A percentile compares a stretch with the other conserved stretches of the same genome.
phyloP scores from a whole-genome alignment of 2,329 filamentous ascomycete genomes.

The Botryotinia calthae region DNA sequence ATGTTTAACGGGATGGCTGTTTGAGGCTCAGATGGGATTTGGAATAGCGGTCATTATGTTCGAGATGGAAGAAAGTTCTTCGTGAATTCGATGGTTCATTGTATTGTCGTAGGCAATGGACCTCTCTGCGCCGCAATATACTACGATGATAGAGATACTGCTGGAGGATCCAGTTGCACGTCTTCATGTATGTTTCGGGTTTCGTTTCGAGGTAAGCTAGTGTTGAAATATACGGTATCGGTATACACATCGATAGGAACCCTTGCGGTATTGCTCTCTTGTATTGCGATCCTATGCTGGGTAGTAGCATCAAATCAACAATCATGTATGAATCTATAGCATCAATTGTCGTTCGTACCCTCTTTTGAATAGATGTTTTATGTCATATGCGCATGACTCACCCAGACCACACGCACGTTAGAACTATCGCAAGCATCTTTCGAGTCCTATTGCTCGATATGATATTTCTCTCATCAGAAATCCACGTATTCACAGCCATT shows the following conservation, averaged over 20 bases:
- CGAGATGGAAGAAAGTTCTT: constrained; percentile 4
- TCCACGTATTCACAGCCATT: too few relatives aligned
- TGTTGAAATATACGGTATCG: neutral
- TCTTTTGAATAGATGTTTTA: neutral
- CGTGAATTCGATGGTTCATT: neutral
- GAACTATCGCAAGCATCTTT: neutral
- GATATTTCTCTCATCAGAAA: neutral
- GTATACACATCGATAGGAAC: neutral
- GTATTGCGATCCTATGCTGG: neutral
- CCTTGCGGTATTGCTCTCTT: neutral
- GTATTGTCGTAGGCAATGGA: neutral
- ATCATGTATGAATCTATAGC: neutral
- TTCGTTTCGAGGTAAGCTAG: neutral
- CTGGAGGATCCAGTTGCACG: neutral
- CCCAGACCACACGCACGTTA: neutral
- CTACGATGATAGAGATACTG: neutral
- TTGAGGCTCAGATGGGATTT: neutral
- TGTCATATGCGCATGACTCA: neutral
- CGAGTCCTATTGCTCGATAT: neutral
- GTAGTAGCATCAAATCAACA: neutral
- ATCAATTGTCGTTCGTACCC: neutral
- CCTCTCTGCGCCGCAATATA: neutral
- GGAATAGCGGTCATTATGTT: neutral
- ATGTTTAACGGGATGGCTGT: neutral
- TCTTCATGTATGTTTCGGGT: neutral